Conservation (phyloP, 805 yeast genomes). For the Ascoidea tarda region DNA sequence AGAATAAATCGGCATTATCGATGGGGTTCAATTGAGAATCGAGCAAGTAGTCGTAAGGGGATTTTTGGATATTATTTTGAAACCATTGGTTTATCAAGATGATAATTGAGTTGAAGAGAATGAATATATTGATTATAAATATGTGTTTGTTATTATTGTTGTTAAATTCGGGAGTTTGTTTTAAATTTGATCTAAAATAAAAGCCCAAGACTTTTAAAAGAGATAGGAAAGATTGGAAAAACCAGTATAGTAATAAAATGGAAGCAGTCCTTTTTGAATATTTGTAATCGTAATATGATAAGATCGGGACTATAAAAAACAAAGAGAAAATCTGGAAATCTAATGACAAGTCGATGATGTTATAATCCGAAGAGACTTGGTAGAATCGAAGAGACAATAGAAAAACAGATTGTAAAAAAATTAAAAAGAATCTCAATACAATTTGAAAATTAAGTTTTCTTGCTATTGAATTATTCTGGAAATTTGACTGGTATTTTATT, state of each 20-base stretch:
- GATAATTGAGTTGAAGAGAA: neutral
- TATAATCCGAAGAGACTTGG: slow-evolving; percentile 10
- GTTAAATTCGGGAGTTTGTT: slow-evolving; percentile 15
- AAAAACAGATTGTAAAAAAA: slow-evolving; percentile 18
- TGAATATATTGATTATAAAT: no score
- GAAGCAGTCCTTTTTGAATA: slow-evolving; percentile 55
- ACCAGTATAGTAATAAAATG: slow-evolving; percentile 63
- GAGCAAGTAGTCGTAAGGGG: neutral
- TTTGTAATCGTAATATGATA: slow-evolving; percentile 63
- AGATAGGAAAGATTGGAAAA: slow-evolving; percentile 35
- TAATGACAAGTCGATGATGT: slow-evolving; percentile 21
- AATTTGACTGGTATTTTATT: slow-evolving; percentile 6
- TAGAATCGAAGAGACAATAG: slow-evolving; percentile 10
- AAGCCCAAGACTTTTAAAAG: slow-evolving; percentile 28
- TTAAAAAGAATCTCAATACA: slow-evolving; percentile 19
- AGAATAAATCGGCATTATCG: slow-evolving; percentile 55
- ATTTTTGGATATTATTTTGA: neutral
- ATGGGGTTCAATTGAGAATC: slow-evolving; percentile 23
- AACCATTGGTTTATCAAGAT: neutral
- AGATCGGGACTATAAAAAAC: slow-evolving; percentile 29
- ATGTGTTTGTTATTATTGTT: no score
- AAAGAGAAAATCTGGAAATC: slow-evolving; percentile 26
- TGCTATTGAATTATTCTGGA: slow-evolving; percentile 17
- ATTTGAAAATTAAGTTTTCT: slow-evolving; percentile 23
- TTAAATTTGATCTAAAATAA: slow-evolving; percentile 19